A percentile compares a stretch with the other conserved stretches of the same genome.
phyloP scores from a whole-genome alignment of 2,329 filamentous ascomycete species.

The Ophiostoma quercus region DNA sequence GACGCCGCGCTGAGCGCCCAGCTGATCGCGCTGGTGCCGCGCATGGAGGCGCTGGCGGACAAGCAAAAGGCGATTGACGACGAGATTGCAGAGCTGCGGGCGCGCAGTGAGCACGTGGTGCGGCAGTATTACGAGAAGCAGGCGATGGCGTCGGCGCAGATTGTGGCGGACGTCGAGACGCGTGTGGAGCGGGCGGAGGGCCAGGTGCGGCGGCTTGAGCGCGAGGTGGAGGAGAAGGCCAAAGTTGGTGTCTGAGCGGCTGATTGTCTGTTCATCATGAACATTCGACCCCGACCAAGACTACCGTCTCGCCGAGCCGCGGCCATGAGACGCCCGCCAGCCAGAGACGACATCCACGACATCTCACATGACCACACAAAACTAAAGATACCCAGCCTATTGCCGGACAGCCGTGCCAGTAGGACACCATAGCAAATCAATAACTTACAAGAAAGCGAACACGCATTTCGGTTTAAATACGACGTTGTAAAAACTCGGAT shows the following conservation, averaged over 20 bases:
- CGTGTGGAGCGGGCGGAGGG: constrained; percentile 62
- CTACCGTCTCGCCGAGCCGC: neutral
- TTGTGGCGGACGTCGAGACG: constrained; percentile 66
- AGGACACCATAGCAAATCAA: neutral
- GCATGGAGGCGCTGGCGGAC: constrained; percentile 57
- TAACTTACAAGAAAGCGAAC: neutral
- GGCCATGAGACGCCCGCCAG: neutral
- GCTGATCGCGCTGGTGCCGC: constrained; percentile 54
- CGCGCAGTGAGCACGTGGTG: constrained; percentile 57
- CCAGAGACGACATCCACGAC: neutral
- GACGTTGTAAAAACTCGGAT: neutral
- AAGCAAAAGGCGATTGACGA: constrained; percentile 57
- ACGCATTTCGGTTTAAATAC: neutral
- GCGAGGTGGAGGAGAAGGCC: neutral
- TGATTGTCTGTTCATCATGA: neutral
- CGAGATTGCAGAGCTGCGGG: constrained; percentile 59
- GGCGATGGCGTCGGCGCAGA: constrained; percentile 61
- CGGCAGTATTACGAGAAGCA: constrained; percentile 69
- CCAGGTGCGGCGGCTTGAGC: constrained; percentile 57
- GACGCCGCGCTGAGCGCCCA: constrained; percentile 50
- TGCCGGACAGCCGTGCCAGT: neutral
- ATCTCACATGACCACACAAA: neutral
- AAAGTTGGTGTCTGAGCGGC: neutral
- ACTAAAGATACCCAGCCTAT: constrained; percentile 6
- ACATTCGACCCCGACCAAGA: neutral